Evolutionary conservation across 1,284 basidiomycete genomes (phyloP).

Genomic region (Ceratorhiza oryzae-sativae): DNA sequence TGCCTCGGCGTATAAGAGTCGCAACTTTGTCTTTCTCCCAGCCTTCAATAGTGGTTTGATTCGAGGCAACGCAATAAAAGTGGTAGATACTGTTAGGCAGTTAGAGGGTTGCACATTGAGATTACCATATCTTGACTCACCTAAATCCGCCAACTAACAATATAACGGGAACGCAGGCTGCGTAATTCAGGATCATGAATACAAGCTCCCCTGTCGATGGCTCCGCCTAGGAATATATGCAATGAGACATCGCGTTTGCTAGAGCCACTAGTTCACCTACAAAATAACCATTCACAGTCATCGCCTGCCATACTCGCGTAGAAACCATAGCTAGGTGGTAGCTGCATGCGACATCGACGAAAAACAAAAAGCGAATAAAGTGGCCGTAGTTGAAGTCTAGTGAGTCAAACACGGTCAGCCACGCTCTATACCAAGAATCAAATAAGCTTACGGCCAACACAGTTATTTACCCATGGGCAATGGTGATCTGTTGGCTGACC

Average conservation of each 20-base stretch:
- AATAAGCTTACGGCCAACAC: slow-evolving; percentile 70
- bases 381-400: slow-evolving; percentile 75
- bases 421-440: not conserved
- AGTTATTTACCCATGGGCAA: slow-evolving; percentile 91
- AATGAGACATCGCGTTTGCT: slow-evolving; percentile 66
- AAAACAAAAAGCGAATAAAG: slow-evolving; percentile 92
- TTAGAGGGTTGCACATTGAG: slow-evolving; percentile 19
- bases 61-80: slow-evolving; percentile 78
- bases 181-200: slow-evolving; percentile 88
- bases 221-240: slow-evolving; percentile 64
- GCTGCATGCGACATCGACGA: slow-evolving; percentile 84
- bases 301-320: slow-evolving; percentile 63
- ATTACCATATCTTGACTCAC: slow-evolving; percentile 50
- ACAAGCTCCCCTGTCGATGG: slow-evolving; percentile 75
- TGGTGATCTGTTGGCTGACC: slow-evolving; percentile 72
- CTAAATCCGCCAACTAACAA: slow-evolving; percentile 88
- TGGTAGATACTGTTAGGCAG: slow-evolving; percentile 76
- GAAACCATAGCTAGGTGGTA: slow-evolving; percentile 85
- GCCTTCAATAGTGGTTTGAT: slow-evolving; percentile 95
- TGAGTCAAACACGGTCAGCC: not conserved
- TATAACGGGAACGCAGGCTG: slow-evolving; percentile 83
- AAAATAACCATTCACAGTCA: slow-evolving; percentile 52
- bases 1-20: slow-evolving; percentile 82
- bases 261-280: slow-evolving; percentile 34
- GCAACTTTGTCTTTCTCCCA: slow-evolving; percentile 98